Evolutionary conservation across 1,284 basidiomycete genomes (phyloP).

Genomic region (Malassezia sympodialis): DNA sequence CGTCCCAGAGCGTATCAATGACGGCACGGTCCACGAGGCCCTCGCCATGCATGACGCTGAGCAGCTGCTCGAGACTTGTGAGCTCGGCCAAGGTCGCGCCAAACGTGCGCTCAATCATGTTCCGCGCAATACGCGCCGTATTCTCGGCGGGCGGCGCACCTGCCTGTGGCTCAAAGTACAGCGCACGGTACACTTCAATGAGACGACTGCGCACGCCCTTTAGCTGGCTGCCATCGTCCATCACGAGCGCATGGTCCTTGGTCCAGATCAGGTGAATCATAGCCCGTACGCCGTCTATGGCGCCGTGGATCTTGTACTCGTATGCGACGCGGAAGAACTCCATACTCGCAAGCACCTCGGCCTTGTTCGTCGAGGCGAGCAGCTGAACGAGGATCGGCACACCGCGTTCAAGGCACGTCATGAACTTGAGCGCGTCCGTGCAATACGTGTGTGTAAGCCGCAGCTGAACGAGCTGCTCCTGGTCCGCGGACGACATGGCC

Average conservation of each 20-base stretch:
- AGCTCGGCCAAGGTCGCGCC: slow-evolving; percentile 80
- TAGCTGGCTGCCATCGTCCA: slow-evolving; percentile 67
- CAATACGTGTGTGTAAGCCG: slow-evolving; percentile 79
- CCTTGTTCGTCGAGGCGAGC: slow-evolving; percentile 78
- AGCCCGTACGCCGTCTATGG: slow-evolving; percentile 64
- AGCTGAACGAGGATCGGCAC: slow-evolving; percentile 67
- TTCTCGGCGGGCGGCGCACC: slow-evolving; percentile 67
- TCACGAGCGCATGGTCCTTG: slow-evolving; percentile 78
- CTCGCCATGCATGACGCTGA: slow-evolving; percentile 79
- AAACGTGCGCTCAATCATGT: slow-evolving; percentile 62
- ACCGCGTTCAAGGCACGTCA: slow-evolving; percentile 67
- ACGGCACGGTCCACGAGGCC: slow-evolving; percentile 74
- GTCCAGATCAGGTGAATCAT: slow-evolving; percentile 98
- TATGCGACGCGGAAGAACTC: slow-evolving; percentile 81
- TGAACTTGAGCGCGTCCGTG: slow-evolving; percentile 74
- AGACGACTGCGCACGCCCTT: slow-evolving; percentile 79
- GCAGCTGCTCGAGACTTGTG: slow-evolving; percentile 88
- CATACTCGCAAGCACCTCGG: slow-evolving; percentile 88
- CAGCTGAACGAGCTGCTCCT: slow-evolving; percentile 56
- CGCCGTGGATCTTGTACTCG: slow-evolving; percentile 67
- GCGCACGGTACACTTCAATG: slow-evolving; percentile 73
- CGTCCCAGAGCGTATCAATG: slow-evolving; percentile 83
- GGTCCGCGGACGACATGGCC: slow-evolving; percentile 31
- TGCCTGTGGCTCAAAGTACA: slow-evolving; percentile 64
- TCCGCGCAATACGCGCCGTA: slow-evolving; percentile 87